These are phyloP conservation scores for Thymus mandschuricus DNA, from an alignment of 257 asterid species.

Conservation along the genomic window DNA sequence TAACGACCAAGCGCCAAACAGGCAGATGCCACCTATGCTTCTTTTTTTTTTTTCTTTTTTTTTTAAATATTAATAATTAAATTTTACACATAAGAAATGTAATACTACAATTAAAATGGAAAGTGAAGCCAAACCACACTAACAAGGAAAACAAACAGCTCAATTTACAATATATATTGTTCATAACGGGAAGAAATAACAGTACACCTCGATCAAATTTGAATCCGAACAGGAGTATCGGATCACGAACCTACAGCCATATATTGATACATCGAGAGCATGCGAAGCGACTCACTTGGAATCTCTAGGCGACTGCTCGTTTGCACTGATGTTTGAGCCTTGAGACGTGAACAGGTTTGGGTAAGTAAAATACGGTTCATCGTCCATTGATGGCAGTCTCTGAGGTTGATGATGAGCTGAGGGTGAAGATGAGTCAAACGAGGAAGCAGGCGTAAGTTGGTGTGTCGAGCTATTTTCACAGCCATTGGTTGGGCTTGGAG, in stretches of 20 bases:
- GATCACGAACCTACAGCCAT: conserved; percentile 21
- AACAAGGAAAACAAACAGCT: neutral
- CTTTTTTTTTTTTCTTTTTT: too few relatives aligned
- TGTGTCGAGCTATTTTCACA: conserved; percentile 14
- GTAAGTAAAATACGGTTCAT: conserved; percentile 72
- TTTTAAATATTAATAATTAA: too few relatives aligned
- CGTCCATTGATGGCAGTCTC: conserved; percentile 79
- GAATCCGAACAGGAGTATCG: neutral
- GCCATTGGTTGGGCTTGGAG: conserved; percentile 36
- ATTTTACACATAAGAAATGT: too few relatives aligned
- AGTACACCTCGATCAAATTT: neutral
- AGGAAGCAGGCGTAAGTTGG: conserved; percentile 34
- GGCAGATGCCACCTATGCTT: neutral
- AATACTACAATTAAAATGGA: too few relatives aligned
- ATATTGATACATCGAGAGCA: conserved; percentile 23
- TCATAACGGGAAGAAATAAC: conserved; percentile 8
- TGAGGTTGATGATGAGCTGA: conserved; percentile 57
- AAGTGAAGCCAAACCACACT: too few relatives aligned
- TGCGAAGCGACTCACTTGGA: conserved; percentile 42
- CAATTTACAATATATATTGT: conserved; percentile 27
- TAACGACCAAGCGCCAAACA: neutral
- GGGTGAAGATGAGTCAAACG: conserved; percentile 36
- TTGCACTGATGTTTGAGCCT: conserved; percentile 47
- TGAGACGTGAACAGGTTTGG: conserved; percentile 74
- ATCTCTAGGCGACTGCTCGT: conserved; percentile 48